Evolutionary conservation across 306 rosid genomes (phyloP).

Genomic region (Lagenaria siceraria): DNA sequence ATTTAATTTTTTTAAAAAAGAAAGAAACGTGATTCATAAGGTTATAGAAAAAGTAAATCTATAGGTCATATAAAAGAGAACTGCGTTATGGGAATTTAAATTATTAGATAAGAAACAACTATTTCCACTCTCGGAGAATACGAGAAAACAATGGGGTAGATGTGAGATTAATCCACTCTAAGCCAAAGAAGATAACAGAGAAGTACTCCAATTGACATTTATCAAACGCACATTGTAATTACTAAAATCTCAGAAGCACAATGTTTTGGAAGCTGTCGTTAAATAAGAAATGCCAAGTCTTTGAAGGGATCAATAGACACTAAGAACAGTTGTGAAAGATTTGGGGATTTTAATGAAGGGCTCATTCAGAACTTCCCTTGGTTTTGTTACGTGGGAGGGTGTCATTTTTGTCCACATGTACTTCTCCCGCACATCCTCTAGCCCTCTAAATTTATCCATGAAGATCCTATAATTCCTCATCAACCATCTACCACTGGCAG

Average conservation of each 20-base stretch:
- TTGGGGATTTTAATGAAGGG: background rate
- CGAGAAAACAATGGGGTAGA: background rate
- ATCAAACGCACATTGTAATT: background rate
- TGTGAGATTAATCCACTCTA: background rate
- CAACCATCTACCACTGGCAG: background rate
- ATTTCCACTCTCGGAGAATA: background rate
- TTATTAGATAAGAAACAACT: background rate
- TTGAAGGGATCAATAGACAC: background rate
- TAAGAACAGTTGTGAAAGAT: background rate
- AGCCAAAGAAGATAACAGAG: background rate
- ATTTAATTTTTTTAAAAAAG: background rate
- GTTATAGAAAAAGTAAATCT: background rate
- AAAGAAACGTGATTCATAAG: background rate
- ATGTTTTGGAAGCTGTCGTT: background rate
- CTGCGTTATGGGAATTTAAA: background rate
- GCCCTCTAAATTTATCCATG: background rate
- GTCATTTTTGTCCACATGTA: background rate
- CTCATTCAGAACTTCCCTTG: background rate
- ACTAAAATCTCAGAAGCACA: background rate
- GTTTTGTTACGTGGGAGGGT: background rate
- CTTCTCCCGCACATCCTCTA: background rate
- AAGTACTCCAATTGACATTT: background rate
- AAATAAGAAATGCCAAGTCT: background rate
- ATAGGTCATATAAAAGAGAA: background rate
- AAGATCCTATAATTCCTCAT: background rate